Conservation (phyloP, 805 yeast species). For the Diddensiella caesifluorescens region DNA sequence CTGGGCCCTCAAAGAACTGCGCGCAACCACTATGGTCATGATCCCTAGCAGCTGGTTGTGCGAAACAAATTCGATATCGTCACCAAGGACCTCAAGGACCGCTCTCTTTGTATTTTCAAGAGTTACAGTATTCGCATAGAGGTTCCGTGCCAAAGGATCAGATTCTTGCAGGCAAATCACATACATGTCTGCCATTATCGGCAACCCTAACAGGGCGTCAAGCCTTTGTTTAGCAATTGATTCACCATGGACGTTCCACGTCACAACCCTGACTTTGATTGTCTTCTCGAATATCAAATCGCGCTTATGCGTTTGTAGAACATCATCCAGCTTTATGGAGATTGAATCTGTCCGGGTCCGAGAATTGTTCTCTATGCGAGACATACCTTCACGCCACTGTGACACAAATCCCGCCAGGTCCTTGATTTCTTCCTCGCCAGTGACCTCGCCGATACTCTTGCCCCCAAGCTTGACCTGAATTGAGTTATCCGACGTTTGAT, state of each 20-base stretch:
- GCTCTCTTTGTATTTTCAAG: slow-evolving; percentile 23
- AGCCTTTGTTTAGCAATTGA: slow-evolving; percentile 21
- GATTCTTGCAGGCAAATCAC: slow-evolving; percentile 48
- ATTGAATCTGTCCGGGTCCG: background rate
- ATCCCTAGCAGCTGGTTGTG: slow-evolving; percentile 50
- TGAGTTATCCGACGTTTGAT: background rate
- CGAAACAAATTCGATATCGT: slow-evolving; percentile 35
- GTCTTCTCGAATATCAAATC: slow-evolving; percentile 17
- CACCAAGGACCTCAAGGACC: slow-evolving; percentile 24
- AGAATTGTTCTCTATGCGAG: slow-evolving; percentile 21
- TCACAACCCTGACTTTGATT: slow-evolving; percentile 23
- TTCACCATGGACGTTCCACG: slow-evolving; percentile 33
- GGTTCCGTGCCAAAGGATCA: slow-evolving; percentile 39
- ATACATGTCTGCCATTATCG: slow-evolving; percentile 29
- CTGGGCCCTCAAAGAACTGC: slow-evolving; percentile 32
- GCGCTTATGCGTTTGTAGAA: background rate
- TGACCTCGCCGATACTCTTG: slow-evolving; percentile 12
- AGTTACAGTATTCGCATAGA: slow-evolving; percentile 32
- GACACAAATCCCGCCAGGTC: slow-evolving; percentile 27
- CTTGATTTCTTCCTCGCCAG: slow-evolving; percentile 7
- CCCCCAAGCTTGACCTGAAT: slow-evolving; percentile 8
- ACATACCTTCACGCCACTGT: slow-evolving; percentile 29
- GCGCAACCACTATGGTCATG: slow-evolving; percentile 42
- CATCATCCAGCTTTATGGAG: background rate
- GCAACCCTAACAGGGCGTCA: slow-evolving; percentile 18